Percentiles rank a stretch among this genome's conserved stretches.
phyloP scores from a whole-genome alignment of 2,329 filamentous ascomycete species.

The Botrytis medusae region DNA sequence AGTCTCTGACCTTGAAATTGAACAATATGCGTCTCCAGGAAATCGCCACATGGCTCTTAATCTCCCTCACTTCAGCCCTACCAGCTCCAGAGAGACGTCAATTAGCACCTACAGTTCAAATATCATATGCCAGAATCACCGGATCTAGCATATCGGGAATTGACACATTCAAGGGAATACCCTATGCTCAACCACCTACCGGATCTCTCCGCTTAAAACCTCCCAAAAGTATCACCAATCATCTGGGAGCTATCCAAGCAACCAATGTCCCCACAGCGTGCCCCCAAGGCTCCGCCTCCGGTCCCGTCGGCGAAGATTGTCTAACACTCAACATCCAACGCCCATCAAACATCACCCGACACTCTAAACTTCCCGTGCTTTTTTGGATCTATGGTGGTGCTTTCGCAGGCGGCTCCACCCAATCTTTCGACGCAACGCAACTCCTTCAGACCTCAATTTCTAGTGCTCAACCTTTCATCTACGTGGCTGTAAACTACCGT shows the following conservation, averaged over 20 bases:
- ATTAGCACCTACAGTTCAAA: not conserved
- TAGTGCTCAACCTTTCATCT: constrained; percentile 57
- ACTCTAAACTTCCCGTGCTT: constrained; percentile 50
- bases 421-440: constrained; percentile 52
- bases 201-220: constrained; percentile 47
- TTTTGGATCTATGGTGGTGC: constrained; percentile 42
- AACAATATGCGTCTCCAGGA: not conserved
- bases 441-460: constrained; percentile 59
- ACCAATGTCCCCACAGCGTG: constrained; percentile 37
- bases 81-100: not conserved
- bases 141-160: not conserved
- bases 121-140: constrained; percentile 7
- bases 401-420: constrained; percentile 45
- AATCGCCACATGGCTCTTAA: not conserved
- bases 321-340: constrained; percentile 42
- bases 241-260: constrained; percentile 32
- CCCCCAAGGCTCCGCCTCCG: constrained; percentile 37
- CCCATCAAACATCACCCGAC: constrained; percentile 46
- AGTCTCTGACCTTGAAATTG: not conserved
- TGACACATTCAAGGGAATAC: constrained; percentile 34
- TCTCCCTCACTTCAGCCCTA: not conserved
- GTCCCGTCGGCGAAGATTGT: constrained; percentile 39
- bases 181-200: constrained; percentile 45
- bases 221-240: constrained; percentile 32
- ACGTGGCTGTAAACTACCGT: constrained; percentile 61